Evolutionary conservation across 768 basidiomycete genomes (phyloP), one percentile per base, ranked within the genome.

Genomic region (Plicaturopsis crispa): DNA sequence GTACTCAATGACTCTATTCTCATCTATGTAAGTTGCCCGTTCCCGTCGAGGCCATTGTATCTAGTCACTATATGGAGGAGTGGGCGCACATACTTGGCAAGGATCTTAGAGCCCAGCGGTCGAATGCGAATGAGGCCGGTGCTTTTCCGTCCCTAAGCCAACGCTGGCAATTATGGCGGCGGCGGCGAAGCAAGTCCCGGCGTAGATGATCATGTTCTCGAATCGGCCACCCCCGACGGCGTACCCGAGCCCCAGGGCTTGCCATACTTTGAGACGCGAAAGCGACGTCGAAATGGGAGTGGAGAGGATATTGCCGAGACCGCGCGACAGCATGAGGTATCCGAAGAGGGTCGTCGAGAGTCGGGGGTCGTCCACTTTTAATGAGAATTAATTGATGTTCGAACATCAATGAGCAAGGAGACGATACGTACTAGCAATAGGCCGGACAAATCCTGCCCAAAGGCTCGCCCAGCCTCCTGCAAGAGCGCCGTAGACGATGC

Each of bases 401-500:
- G 28, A 17, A 39, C 8, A 5, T 13, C 10, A 38, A 21, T 30
- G 11, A 6, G 11, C 19, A 34, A 10, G 12, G 14, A 14, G 26
- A n/a, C n/a, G n/a, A n/a, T n/a, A n/a, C n/a, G n/a, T n/a, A n/a
- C n/a, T n/a, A n/a, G n/a, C n/a, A n/a, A n/a, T n/a, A n/a, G n/a
- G n/a, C n/a, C n/a, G n/a, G 5, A 57, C 43, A 31, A 59, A 60
- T 6, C 51, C 54, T 11, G 45, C 49, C 56, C 57, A 61, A 12
- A 59, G 35, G 31, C 48, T 56, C 2, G 51, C 45, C 57, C 57
- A 61, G 3, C 59, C 56, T 7, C 57, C 54, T n/a, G 59, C 59
- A 8, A 57, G 33, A 17, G 42, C 28, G 28, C 45, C 45, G 35
- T 46, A 46, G 12, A 23, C 38, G 11, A 46, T 32, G 24, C 44